Conservation (phyloP, 352 stramenopile genomes). For the Peronosclerospora sorghi region DNA sequence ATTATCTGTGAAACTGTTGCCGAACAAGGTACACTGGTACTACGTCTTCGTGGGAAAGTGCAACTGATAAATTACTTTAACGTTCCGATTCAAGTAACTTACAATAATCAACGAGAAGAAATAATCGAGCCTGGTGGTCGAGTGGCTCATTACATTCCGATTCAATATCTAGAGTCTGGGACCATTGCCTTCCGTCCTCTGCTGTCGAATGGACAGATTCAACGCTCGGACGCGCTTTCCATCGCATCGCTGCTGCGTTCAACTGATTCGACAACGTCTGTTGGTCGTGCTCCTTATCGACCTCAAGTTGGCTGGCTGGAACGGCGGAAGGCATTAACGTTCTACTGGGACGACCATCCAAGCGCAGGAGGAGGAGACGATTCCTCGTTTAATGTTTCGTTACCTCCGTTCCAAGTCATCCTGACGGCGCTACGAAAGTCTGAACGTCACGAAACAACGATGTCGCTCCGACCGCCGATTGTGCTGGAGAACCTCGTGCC, state of each 20-base stretch:
- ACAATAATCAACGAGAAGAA: slow-evolving; percentile 51
- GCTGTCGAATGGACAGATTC: slow-evolving; percentile 44
- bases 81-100: slow-evolving; percentile 64
- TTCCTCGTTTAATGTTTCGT: slow-evolving; percentile 30
- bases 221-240: slow-evolving; percentile 40
- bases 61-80: slow-evolving; percentile 67
- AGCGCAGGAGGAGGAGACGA: slow-evolving; percentile 12
- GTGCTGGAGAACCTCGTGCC: slow-evolving; percentile 67
- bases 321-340: slow-evolving; percentile 52
- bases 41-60: slow-evolving; percentile 68
- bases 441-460: slow-evolving; percentile 62
- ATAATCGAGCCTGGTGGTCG: slow-evolving; percentile 36
- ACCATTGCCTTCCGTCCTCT: slow-evolving; percentile 66
- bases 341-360: slow-evolving; percentile 65
- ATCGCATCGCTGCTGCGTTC: slow-evolving; percentile 51
- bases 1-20: slow-evolving; percentile 81
- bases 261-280: slow-evolving; percentile 12
- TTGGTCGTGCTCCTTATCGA: slow-evolving; percentile 15
- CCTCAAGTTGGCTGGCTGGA: slow-evolving; percentile 51
- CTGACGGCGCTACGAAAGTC: slow-evolving; percentile 61
- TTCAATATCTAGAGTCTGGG: slow-evolving; percentile 64
- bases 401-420: slow-evolving; percentile 68
- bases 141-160: slow-evolving; percentile 59
- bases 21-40: slow-evolving; percentile 72
- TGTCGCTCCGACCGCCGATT: slow-evolving; percentile 57